Conservation (phyloP, 106 monocot genomes). For the Dendrobium catenatum region DNA sequence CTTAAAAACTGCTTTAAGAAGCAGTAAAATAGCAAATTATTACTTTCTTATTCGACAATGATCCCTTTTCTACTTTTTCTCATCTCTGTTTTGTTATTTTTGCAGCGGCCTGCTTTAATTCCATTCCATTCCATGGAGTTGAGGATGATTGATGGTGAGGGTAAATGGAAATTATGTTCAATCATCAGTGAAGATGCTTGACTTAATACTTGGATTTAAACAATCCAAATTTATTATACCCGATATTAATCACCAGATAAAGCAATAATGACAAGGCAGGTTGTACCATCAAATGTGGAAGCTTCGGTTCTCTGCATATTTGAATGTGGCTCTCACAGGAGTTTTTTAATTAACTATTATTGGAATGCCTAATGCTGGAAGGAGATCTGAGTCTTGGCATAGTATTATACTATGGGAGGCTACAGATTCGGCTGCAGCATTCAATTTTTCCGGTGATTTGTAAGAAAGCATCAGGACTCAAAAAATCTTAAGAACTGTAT, state of each 20-base stretch:
- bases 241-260: background rate
- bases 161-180: conserved; percentile 49
- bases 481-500: background rate
- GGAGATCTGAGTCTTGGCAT: background rate
- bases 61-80: background rate
- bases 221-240: background rate
- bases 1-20: too few relatives aligned
- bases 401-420: too few relatives aligned
- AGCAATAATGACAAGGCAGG: background rate
- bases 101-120: conserved; percentile 61
- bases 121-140: conserved; percentile 66
- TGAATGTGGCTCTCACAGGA: too few relatives aligned
- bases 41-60: background rate
- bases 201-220: background rate
- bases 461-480: background rate
- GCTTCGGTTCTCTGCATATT: background rate
- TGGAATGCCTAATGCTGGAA: background rate
- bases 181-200: conserved; percentile 18
- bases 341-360: background rate
- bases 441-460: conserved; percentile 5
- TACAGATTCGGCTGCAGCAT: background rate
- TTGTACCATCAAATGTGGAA: background rate
- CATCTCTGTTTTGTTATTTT: background rate
- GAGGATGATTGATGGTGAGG: conserved; percentile 61
- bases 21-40: background rate